A percentile compares a stretch with the other conserved stretches of the same genome.
Evolutionary conservation across 2,329 filamentous ascomycete species (phyloP).

Genomic region (Scolecobasidium constrictum): DNA sequence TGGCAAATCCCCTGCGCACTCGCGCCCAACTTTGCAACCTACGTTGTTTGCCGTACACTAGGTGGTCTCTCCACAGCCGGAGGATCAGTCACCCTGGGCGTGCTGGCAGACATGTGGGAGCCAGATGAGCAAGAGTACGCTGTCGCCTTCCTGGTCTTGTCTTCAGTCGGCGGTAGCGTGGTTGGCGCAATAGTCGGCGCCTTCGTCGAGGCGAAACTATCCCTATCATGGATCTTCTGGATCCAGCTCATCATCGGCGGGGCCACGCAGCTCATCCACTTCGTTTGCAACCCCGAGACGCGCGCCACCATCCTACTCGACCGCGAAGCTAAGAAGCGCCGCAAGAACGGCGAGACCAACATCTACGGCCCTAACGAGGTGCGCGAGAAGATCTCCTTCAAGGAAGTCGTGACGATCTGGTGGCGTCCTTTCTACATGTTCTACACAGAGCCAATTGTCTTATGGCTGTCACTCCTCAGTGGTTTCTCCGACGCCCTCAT

Average conservation of each 20-base stretch:
- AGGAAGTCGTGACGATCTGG: conserved; percentile 38
- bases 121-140: conserved; percentile 45
- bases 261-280: conserved; percentile 56
- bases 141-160: conserved; percentile 57
- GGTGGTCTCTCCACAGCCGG: conserved; percentile 60
- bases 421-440: conserved; percentile 64
- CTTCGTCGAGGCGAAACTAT: conserved; percentile 55
- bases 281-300: conserved; percentile 66
- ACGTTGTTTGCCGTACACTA: conserved; percentile 60
- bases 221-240: conserved; percentile 66
- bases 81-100: conserved; percentile 53
- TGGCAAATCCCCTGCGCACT: conserved; percentile 49
- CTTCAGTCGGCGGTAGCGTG: conserved; percentile 66
- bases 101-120: conserved; percentile 53
- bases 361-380: conserved; percentile 69
- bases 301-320: conserved; percentile 69
- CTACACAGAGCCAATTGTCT: conserved; percentile 63
- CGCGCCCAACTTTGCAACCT: conserved; percentile 56
- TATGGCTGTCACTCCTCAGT: conserved; percentile 58
- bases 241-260: conserved; percentile 74
- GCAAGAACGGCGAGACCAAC: conserved; percentile 46
- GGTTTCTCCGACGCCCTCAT: conserved; percentile 70
- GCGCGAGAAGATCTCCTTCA: conserved; percentile 30
- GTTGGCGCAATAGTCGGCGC: conserved; percentile 71
- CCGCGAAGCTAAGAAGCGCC: conserved; percentile 62